phyloP scores from a whole-genome alignment of 2,329 filamentous ascomycete species.

The Volutella citrinella region DNA sequence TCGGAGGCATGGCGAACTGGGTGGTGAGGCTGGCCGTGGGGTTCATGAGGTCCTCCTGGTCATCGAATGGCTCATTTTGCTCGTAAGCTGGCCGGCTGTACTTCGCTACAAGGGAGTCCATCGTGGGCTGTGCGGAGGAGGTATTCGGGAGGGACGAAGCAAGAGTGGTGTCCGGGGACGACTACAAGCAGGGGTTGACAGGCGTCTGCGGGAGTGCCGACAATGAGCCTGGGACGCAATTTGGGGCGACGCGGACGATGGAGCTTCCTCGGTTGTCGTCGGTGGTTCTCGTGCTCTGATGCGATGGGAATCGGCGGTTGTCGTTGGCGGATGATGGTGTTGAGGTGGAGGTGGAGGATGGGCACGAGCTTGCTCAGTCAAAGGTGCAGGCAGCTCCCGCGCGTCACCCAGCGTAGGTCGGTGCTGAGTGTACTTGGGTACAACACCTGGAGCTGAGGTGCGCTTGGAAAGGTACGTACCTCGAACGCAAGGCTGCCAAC shows the following conservation, averaged over 20 bases:
- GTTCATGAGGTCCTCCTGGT: slow-evolving; percentile 72
- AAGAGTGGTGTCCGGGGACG: no score
- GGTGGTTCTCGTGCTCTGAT: not conserved
- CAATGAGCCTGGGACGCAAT: no score
- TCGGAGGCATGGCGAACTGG: slow-evolving; percentile 91
- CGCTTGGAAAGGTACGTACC: no score
- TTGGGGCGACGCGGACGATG: no score
- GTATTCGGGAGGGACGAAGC: no score
- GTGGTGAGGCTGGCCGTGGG: slow-evolving; percentile 75
- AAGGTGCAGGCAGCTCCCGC: slow-evolving; percentile 42
- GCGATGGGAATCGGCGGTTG: slow-evolving; percentile 3
- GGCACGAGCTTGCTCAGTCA: slow-evolving; percentile 15
- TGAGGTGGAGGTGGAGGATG: slow-evolving; percentile 3
- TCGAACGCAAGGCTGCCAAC: no score
- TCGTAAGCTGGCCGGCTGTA: slow-evolving; percentile 79
- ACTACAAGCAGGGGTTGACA: no score
- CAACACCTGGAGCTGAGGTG: no score
- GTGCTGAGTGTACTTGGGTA: no score
- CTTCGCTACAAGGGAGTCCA: slow-evolving; percentile 91
- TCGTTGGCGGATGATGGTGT: slow-evolving; percentile 1
- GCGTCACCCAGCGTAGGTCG: no score
- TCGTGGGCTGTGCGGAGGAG: slow-evolving; percentile 38
- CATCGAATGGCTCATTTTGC: slow-evolving; percentile 66
- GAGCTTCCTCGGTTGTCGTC: not conserved
- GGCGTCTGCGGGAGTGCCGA: no score